Evolutionary conservation across 116 monocot species (phyloP), one percentile per base, ranked within the genome.

Genomic region (Zostera marina): DNA sequence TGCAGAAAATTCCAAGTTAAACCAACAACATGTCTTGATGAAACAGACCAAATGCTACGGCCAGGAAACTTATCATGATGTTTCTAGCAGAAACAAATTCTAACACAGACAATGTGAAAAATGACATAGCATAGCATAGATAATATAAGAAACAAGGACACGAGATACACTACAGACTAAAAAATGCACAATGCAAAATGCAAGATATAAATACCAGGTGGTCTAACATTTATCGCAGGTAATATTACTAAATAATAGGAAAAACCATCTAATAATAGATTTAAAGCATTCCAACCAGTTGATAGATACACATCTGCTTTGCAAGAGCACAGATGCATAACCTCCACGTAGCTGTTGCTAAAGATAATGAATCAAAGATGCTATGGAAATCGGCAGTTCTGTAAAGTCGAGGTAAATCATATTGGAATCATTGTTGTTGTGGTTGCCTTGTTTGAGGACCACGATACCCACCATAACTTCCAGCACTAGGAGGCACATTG

Each of bases 231-330:
- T n/a, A n/a, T n/a, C n/a, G n/a, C n/a, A n/a, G n/a, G n/a, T n/a
- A n/a, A n/a, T n/a, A n/a, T n/a, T n/a, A n/a, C n/a, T n/a, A n/a
- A 16, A 65, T 65, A 61, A 48, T 55, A 69, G 32, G 47, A 23
- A 76, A 62, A 60, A 26, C 42, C 71, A 57, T 57, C 60, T 56
- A 24, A 23, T 56, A 68, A 63, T 45, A 63, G 57, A 73, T 71
- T 72, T 76, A 70, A 72, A 82, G 79, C 70, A 79, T 69, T 79
- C 77, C 79, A 88, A 83, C 80, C 79, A 44, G 65, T 60, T 47
- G 40, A 44, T 53, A 68, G 60, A 57, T 2, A 17, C 61, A 62
- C 32, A 32, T 32, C n/a, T 32, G 3, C 32, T 15, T 15, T 14
- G 32, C 38, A 56, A 56, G 8, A n/a, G n/a, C n/a, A n/a, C n/a